Evolutionary conservation across 1,284 basidiomycete genomes (phyloP).

Genomic region (Leucoagaricus sp.): DNA sequence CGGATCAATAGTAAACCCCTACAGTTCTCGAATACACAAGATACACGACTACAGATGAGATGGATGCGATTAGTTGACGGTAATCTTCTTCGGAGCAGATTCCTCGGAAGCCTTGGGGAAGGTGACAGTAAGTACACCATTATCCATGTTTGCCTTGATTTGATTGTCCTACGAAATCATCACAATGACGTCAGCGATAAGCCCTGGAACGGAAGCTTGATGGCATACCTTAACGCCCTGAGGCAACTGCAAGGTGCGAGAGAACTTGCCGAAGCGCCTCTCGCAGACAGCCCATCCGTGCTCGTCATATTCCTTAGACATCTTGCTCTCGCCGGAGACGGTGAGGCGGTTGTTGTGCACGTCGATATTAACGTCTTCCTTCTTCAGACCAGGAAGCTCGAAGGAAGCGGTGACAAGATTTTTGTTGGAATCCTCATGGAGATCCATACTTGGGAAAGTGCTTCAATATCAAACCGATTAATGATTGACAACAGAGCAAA

Average conservation of each 20-base stretch:
- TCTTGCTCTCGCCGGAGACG: constrained; percentile 15
- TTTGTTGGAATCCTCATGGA: constrained; percentile 16
- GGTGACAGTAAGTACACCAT: constrained; percentile 12
- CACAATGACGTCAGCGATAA: background rate
- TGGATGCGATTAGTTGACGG: constrained; percentile 1
- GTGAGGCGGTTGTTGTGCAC: constrained; percentile 14
- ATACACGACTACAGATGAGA: background rate
- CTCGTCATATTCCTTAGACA: constrained; percentile 11
- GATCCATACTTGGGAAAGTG: no score
- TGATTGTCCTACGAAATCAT: constrained; percentile 1
- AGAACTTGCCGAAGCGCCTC: constrained; percentile 17
- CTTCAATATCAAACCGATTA: background rate
- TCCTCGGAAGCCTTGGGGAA: constrained; percentile 14
- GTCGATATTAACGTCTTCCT: constrained; percentile 17
- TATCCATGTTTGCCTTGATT: constrained; percentile 13
- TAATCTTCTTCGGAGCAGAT: constrained; percentile 11
- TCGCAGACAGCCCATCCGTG: constrained; percentile 15
- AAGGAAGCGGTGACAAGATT: constrained; percentile 19
- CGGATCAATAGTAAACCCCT: no score
- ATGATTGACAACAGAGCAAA: background rate
- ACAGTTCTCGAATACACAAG: no score
- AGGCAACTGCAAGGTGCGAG: constrained; percentile 17
- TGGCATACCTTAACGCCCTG: constrained; percentile 14
- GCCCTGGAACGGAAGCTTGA: background rate
- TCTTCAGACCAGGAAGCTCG: constrained; percentile 18